Evolutionary conservation across 2,329 filamentous ascomycete species (phyloP), one percentile per base, ranked within the genome.

Genomic region (Stachybotrys chartarum): DNA sequence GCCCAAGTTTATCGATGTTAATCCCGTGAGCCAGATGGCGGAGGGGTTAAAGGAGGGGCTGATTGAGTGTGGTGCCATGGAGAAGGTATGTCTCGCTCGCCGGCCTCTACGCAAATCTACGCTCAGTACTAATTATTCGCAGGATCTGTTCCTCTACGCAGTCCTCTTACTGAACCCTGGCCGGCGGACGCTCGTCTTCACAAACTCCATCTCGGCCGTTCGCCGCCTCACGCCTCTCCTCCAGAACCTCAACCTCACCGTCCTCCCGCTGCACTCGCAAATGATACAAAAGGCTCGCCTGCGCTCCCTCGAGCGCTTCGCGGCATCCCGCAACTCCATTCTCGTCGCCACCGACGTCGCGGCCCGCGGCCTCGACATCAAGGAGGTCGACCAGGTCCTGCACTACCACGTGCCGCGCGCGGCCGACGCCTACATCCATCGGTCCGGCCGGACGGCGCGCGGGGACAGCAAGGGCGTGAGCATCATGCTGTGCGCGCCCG

Each of bases 231-330:
- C 87, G 0, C 90, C 93, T 1, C 83, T 97, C 66, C 81, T 99
- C 1, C 85, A 93, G 63, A 90, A 90, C 61, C 83, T 99, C 52
- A 83, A 87, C 59, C 78, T 97, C 8, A 85, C 87, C 3, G 88
- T 86, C 1, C 77, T 90, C 11, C 85, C 89, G 0, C 77, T 99
- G 1, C 94, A 99, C 72, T 97, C 91, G 0, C 88, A 91, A 60
- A 97, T 99, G 94, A 81, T 86, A 1, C 94, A 99, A 72, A 97
- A 97, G 71, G 92, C 94, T 3, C 91, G 94, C 49, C 79, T 97
- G n/a, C 86, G 93, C 45, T 93, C 91, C 1, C 82, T 99, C 2
- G 94, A 99, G 68, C 87, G 89, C 46, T 97, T 99, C 73, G 86
- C 88, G 1, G 82, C 82, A 3, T 76, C 84, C 1, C 75, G 80